phyloP scores from a whole-genome alignment of 345 rosid species.

The Heritiera littoralis region DNA sequence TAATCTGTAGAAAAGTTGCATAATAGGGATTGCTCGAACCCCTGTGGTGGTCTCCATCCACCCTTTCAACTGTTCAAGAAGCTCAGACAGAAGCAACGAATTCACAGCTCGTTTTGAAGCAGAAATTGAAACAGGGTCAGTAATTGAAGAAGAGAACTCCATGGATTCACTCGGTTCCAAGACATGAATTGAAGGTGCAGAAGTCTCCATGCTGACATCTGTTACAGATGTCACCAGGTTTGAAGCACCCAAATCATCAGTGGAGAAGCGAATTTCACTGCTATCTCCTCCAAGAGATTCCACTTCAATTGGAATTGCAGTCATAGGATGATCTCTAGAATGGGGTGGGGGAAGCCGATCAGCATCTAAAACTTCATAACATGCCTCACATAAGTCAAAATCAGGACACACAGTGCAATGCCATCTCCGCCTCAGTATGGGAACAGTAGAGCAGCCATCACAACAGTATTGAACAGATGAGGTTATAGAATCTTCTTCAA shows the following conservation, averaged over 20 bases:
- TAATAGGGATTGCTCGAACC: constrained; percentile 80
- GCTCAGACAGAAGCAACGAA: constrained; percentile 87
- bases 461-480: constrained; percentile 98
- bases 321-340: constrained; percentile 94
- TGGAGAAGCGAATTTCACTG: constrained; percentile 75
- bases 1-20: constrained; percentile 95
- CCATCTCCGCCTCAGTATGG: constrained; percentile 95
- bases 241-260: constrained; percentile 66
- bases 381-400: constrained; percentile 95
- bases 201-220: constrained; percentile 49
- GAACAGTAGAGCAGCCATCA: constrained; percentile 98
- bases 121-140: constrained; percentile 83
- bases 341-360: constrained; percentile 90
- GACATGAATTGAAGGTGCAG: constrained; percentile 91
- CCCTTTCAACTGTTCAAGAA: constrained; percentile 87
- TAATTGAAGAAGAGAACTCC: constrained; percentile 70
- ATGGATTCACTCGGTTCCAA: constrained; percentile 86
- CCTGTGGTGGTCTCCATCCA: constrained; percentile 95
- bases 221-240: constrained; percentile 50
- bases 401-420: constrained; percentile 98
- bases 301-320: constrained; percentile 89
- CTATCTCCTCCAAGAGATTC: constrained; percentile 87
- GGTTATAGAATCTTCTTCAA: constrained; percentile 92
- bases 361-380: constrained; percentile 84
- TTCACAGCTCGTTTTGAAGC: constrained; percentile 92